A percentile compares a stretch with the other conserved stretches of the same genome.
Evolutionary conservation across 2,329 filamentous ascomycete genomes (phyloP).

Genomic region (Dothiorella sarmentorum): DNA sequence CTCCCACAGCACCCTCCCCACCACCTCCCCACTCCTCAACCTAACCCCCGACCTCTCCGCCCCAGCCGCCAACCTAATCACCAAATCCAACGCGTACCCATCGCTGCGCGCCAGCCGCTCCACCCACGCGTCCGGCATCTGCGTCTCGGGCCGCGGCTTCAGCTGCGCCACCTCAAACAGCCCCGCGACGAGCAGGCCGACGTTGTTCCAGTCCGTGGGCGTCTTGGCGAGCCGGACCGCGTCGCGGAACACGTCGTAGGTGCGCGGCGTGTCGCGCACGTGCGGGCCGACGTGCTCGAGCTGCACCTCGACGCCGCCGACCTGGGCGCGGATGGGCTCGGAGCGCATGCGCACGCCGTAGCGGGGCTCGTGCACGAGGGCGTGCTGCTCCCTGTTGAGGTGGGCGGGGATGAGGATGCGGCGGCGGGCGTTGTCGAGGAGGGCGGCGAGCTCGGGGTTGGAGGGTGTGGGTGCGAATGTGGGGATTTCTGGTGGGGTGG

Average conservation of each 20-base stretch:
- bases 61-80: constrained; percentile 31
- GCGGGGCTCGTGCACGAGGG: constrained; percentile 42
- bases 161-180: constrained; percentile 28
- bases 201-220: constrained; percentile 34
- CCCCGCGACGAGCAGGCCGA: constrained; percentile 32
- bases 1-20: constrained; percentile 34
- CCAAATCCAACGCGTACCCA: constrained; percentile 27
- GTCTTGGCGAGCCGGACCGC: background rate
- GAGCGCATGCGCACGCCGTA: constrained; percentile 39
- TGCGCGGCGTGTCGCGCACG: constrained; percentile 24
- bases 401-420: constrained; percentile 45
- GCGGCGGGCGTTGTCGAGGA: constrained; percentile 41
- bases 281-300: constrained; percentile 33
- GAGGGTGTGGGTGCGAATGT: constrained; percentile 38
- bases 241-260: constrained; percentile 19
- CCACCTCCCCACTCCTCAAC: constrained; percentile 26
- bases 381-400: constrained; percentile 39
- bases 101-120: constrained; percentile 24
- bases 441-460: constrained; percentile 38
- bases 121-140: constrained; percentile 13
- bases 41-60: constrained; percentile 27
- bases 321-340: constrained; percentile 42
- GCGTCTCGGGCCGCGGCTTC: no score
- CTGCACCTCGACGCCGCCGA: constrained; percentile 35
- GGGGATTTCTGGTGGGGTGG: constrained; percentile 13